Conservation (phyloP, 2,329 filamentous ascomycete genomes). For the Exophiala calicioides region DNA sequence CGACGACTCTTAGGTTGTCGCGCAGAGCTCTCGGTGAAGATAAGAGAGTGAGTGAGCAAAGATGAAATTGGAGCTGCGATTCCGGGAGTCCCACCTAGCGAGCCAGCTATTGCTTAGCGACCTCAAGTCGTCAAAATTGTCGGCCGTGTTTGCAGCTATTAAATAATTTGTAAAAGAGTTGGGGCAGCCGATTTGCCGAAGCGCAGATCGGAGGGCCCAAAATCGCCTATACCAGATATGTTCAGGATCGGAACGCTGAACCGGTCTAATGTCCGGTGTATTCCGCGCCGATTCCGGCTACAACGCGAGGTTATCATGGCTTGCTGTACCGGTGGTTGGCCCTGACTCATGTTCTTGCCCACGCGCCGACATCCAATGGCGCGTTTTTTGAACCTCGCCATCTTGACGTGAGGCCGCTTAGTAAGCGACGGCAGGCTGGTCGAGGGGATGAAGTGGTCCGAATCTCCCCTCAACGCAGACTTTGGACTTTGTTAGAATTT, state of each 20-base stretch:
- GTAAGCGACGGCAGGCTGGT: too few relatives aligned
- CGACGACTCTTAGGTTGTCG: too few relatives aligned
- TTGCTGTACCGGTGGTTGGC: too few relatives aligned
- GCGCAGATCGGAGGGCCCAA: neutral
- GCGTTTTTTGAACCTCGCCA: too few relatives aligned
- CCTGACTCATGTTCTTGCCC: too few relatives aligned
- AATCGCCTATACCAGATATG: neutral
- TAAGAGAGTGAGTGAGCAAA: too few relatives aligned
- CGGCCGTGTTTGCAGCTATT: neutral
- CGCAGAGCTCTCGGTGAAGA: too few relatives aligned
- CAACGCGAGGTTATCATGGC: too few relatives aligned
- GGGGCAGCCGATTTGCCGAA: neutral
- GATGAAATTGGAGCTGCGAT: too few relatives aligned
- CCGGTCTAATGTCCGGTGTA: neutral
- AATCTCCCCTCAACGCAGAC: slow-evolving; percentile 6
- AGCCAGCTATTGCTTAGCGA: neutral
- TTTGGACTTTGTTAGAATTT: slow-evolving; percentile 5
- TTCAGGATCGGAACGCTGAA: neutral
- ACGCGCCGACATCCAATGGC: too few relatives aligned
- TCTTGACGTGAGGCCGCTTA: neutral
- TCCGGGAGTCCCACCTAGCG: too few relatives aligned
- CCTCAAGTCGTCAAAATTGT: neutral
- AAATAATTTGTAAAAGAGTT: neutral
- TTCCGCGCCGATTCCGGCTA: neutral
- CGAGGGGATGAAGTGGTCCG: too few relatives aligned